These are phyloP conservation scores for Lotmaria passim DNA, from an alignment of 208 protist species.

Conservation along the genomic window DNA sequence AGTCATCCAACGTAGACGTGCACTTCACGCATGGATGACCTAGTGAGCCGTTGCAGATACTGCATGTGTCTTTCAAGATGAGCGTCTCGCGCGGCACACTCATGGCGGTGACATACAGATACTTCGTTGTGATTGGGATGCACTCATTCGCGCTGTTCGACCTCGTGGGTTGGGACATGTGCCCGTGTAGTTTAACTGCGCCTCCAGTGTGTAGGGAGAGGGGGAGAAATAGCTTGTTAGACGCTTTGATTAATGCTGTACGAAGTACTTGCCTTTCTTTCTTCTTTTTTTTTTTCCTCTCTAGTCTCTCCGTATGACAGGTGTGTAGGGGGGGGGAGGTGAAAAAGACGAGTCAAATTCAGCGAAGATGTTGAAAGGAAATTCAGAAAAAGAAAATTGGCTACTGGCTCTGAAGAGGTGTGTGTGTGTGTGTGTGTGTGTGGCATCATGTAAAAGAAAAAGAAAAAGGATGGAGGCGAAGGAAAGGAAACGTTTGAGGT, in stretches of 20 bases:
- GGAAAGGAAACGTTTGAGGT: too few species aligned
- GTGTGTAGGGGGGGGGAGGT: too few species aligned
- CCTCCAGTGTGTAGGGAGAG: background rate
- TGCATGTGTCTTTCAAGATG: conserved; percentile 33
- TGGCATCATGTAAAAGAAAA: too few species aligned
- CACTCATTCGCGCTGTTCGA: conserved; percentile 13
- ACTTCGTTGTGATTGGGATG: conserved; percentile 43
- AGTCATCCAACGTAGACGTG: conserved; percentile 24
- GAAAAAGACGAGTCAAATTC: too few species aligned
- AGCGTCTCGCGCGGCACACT: conserved; percentile 27
- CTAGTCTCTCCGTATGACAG: too few species aligned
- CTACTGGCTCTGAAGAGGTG: too few species aligned
- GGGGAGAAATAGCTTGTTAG: background rate
- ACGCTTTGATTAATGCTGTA: background rate
- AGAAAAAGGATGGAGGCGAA: too few species aligned
- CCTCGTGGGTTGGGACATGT: conserved; percentile 8
- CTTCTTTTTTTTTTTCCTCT: background rate
- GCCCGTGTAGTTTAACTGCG: too few species aligned
- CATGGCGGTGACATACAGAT: conserved; percentile 31
- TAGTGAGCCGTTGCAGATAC: conserved; percentile 34
- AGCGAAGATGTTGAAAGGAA: too few species aligned
- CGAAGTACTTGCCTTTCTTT: background rate
- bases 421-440: too few species aligned
- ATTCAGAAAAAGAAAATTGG: too few species aligned
- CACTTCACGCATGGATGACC: conserved; percentile 36